A percentile compares a stretch with the other conserved stretches of the same genome.
Evolutionary conservation across 1,284 basidiomycete genomes (phyloP).

Genomic region (Heliocybe sulcata): DNA sequence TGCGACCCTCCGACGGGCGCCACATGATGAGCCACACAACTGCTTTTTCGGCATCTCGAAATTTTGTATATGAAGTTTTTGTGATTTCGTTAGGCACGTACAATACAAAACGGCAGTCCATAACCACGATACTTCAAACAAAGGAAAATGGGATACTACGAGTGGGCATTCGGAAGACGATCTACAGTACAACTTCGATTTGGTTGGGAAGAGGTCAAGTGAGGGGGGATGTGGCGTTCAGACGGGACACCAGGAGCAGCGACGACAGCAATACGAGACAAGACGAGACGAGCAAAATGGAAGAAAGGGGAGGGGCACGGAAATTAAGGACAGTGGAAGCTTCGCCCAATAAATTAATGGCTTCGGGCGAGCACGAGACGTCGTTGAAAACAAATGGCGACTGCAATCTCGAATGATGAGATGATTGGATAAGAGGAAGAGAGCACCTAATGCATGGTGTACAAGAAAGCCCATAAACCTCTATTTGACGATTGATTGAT

Average conservation of each 20-base stretch:
- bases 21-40: too few relatives aligned
- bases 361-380: not conserved
- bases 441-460: not conserved
- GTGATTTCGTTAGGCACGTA: not conserved
- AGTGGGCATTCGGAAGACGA: not conserved
- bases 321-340: not conserved
- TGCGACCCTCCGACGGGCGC: too few relatives aligned
- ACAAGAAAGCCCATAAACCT: not conserved
- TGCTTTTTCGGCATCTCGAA: too few relatives aligned
- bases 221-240: not conserved
- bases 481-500: not conserved
- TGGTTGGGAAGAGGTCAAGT: not conserved
- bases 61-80: too few relatives aligned
- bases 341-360: not conserved
- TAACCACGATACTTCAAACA: not conserved
- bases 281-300: not conserved
- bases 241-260: not conserved
- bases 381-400: not conserved
- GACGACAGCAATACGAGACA: not conserved
- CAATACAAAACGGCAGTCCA: not conserved
- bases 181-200: not conserved
- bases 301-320: not conserved
- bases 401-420: not conserved
- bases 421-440: not conserved
- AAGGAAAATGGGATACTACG: not conserved